Evolutionary conservation across 768 basidiomycete species (phyloP).

Genomic region (Pleurotus platypus): DNA sequence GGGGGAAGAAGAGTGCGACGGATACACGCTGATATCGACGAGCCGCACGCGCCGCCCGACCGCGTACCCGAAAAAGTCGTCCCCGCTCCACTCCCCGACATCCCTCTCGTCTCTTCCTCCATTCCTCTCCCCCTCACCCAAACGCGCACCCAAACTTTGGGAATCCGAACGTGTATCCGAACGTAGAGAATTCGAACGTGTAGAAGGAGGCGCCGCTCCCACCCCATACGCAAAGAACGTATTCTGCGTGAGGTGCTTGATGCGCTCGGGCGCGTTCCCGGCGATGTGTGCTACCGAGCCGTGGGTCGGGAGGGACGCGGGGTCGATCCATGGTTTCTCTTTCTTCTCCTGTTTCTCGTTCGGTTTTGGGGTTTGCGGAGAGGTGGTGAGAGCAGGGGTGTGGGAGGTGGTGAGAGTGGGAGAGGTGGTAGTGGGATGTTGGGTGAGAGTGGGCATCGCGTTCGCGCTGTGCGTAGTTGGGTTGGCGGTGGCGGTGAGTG

Average conservation of each 20-base stretch:
- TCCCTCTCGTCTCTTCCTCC: too few species aligned
- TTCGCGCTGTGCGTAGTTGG: too few species aligned
- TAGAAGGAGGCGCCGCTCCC: slow-evolving; percentile 34
- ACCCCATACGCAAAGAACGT: slow-evolving; percentile 71
- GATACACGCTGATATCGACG: slow-evolving; percentile 51
- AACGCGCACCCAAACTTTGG: too few species aligned
- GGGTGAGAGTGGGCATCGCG: too few species aligned
- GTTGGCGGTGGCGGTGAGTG: too few species aligned
- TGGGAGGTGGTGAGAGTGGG: neutral
- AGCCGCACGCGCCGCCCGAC: slow-evolving; percentile 61
- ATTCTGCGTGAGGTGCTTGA: slow-evolving; percentile 67
- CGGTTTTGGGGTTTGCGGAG: slow-evolving; percentile 17
- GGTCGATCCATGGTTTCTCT: slow-evolving; percentile 60
- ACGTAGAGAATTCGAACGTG: too few species aligned
- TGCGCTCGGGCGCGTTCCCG: slow-evolving; percentile 60
- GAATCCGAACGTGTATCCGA: too few species aligned
- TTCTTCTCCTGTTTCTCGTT: too few species aligned
- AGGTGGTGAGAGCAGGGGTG: slow-evolving; percentile 8
- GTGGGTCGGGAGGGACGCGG: slow-evolving; percentile 54
- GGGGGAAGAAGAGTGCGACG: too few species aligned
- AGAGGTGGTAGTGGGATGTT: slow-evolving; percentile 17
- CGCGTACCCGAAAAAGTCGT: slow-evolving; percentile 56
- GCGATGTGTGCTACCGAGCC: slow-evolving; percentile 51
- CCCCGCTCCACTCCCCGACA: slow-evolving; percentile 13
- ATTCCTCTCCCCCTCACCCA: rapidly evolving